These are phyloP conservation scores for Pistacia integerrima DNA, from an alignment of 345 rosid species.

Conservation along the genomic window DNA sequence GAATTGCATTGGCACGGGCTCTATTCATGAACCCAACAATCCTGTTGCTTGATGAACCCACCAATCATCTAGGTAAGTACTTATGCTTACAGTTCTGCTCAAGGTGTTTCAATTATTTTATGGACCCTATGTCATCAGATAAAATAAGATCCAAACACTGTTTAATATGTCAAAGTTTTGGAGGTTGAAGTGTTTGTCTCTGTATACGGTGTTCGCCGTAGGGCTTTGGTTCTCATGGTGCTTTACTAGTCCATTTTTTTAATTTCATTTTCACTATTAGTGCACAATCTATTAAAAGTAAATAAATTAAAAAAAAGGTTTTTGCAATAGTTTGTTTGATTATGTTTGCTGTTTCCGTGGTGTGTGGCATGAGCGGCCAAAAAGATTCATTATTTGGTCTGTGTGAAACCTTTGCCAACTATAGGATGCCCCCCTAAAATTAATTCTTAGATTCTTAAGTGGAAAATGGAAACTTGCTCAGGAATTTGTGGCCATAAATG, in stretches of 20 bases:
- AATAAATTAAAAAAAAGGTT: neutral
- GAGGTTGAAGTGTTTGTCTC: no score
- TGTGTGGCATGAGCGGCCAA: neutral
- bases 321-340: neutral
- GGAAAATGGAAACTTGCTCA: neutral
- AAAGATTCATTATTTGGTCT: neutral
- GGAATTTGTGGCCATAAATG: no score
- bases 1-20: conserved; percentile 96
- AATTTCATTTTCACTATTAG: no score
- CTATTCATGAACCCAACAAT: conserved; percentile 94
- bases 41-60: conserved; percentile 93
- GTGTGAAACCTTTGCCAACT: neutral
- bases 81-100: neutral
- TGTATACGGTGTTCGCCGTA: no score
- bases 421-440: no score
- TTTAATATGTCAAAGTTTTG: neutral
- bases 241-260: no score
- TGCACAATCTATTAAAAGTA: no score
- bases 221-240: no score
- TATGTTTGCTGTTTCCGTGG: neutral
- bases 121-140: neutral
- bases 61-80: conserved; percentile 87
- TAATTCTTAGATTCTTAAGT: neutral
- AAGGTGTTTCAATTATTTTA: neutral
- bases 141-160: neutral